Conservation (phyloP, 345 rosid genomes). For the Salix dunnii region DNA sequence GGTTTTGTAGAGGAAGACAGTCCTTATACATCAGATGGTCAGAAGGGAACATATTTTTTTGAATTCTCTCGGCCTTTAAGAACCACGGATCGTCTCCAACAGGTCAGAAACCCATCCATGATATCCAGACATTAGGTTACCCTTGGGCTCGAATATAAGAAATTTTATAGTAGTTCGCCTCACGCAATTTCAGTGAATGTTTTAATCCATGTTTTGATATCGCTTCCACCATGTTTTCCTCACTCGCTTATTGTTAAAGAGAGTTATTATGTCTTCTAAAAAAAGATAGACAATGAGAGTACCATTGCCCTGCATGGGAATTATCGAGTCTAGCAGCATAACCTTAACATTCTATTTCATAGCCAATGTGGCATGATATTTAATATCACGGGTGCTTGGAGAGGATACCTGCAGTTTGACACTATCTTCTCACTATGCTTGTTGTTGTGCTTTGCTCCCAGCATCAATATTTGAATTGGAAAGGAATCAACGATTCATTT, state of each 20-base stretch:
- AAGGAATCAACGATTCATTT: background rate
- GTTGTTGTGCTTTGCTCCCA: background rate
- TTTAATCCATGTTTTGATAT: background rate
- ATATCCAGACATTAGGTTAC: slow-evolving; percentile 8
- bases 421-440: background rate
- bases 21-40: slow-evolving; percentile 64
- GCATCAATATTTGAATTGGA: background rate
- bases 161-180: background rate
- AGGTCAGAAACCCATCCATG: slow-evolving; percentile 48
- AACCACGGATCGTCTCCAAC: slow-evolving; percentile 85
- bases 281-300: too few species aligned
- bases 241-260: background rate
- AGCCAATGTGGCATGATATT: background rate
- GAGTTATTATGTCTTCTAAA: background rate
- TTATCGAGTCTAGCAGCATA: background rate
- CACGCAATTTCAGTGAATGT: background rate
- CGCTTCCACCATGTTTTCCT: background rate
- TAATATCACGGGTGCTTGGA: background rate
- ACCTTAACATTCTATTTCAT: background rate
- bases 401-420: background rate
- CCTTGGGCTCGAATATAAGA: background rate
- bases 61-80: slow-evolving; percentile 93
- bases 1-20: slow-evolving; percentile 87
- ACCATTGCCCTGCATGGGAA: background rate
- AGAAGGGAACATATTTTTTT: slow-evolving; percentile 75